These are phyloP conservation scores for Hortiboletus rubellus DNA, from an alignment of 1,284 basidiomycete species.

Conservation along the genomic window DNA sequence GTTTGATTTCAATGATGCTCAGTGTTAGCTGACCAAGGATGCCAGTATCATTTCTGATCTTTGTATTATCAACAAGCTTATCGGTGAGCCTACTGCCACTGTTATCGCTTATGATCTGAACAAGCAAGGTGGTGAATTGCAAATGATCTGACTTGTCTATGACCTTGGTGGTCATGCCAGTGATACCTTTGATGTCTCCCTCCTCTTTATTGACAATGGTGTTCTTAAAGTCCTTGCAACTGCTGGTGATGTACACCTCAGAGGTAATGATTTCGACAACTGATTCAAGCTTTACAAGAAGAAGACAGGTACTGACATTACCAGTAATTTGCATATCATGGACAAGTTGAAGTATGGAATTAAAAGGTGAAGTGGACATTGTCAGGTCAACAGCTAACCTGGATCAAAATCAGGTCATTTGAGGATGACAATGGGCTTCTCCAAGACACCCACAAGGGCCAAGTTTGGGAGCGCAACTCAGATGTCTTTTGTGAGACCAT, in stretches of 20 bases:
- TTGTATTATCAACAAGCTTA: constrained; percentile 83
- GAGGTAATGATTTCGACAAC: constrained; percentile 78
- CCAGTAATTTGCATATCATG: constrained; percentile 84
- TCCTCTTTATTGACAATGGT: constrained; percentile 80
- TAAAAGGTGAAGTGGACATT: constrained; percentile 98
- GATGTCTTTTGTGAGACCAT: constrained; percentile 99
- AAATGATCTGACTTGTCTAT: constrained; percentile 86
- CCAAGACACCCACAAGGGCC: constrained; percentile 94
- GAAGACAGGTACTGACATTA: constrained; percentile 90
- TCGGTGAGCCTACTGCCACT: constrained; percentile 88
- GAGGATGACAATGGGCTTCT: constrained; percentile 96
- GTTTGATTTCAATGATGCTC: constrained; percentile 95
- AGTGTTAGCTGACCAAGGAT: constrained; percentile 98
- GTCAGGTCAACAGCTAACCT: constrained; percentile 84
- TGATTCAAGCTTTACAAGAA: constrained; percentile 87
- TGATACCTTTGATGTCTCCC: constrained; percentile 98
- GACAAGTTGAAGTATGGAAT: constrained; percentile 98
- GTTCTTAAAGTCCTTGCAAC: constrained; percentile 75
- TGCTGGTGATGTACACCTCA: constrained; percentile 97
- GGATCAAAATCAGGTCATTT: constrained; percentile 90
- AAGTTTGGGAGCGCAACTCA: constrained; percentile 99
- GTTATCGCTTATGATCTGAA: constrained; percentile 99
- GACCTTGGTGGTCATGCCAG: constrained; percentile 78
- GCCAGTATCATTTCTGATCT: constrained; percentile 97
- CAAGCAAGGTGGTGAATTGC: constrained; percentile 71